Conservation (phyloP, 352 stramenopile genomes). For the Pythium pyrilobum region DNA sequence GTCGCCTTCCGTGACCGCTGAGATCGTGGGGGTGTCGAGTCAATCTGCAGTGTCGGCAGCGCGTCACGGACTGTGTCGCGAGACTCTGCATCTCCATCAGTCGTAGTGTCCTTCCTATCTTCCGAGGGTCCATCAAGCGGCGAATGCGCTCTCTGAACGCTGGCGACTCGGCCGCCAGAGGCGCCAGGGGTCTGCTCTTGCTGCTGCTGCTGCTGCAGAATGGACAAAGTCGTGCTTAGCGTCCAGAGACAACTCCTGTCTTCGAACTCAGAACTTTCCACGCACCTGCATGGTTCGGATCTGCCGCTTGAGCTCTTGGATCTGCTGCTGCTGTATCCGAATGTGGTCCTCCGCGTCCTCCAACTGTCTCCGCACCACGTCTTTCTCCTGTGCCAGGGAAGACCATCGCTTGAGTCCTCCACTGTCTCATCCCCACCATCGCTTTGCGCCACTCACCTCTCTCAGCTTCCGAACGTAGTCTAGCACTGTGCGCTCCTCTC, state of each 20-base stretch:
- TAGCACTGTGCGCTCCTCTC: conserved; percentile 73
- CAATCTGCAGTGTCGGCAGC: conserved; percentile 1
- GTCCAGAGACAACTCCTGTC: background rate
- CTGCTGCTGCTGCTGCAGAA: background rate
- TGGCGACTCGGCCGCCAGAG: no score
- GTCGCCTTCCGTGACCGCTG: conserved; percentile 23
- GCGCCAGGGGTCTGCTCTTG: background rate
- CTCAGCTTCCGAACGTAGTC: conserved; percentile 83
- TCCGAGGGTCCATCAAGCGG: no score
- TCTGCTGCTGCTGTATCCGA: conserved; percentile 63
- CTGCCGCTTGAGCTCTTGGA: conserved; percentile 71
- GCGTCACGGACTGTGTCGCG: no score
- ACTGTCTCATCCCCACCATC: background rate
- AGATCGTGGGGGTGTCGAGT: conserved; percentile 21
- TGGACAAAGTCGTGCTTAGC: background rate
- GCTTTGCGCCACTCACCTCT: conserved; percentile 27
- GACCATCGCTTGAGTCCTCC: no score
- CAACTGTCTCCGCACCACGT: conserved; percentile 51
- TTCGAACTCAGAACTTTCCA: no score
- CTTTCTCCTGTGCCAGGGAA: conserved; percentile 75
- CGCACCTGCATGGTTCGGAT: conserved; percentile 40
- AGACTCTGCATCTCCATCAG: background rate
- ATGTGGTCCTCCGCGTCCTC: conserved; percentile 79
- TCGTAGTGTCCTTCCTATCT: background rate
- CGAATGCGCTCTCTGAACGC: no score